A percentile compares a stretch with the other conserved stretches of the same genome.
Evolutionary conservation across 2,329 filamentous ascomycete species (phyloP).

Genomic region (Aspergillus niger): DNA sequence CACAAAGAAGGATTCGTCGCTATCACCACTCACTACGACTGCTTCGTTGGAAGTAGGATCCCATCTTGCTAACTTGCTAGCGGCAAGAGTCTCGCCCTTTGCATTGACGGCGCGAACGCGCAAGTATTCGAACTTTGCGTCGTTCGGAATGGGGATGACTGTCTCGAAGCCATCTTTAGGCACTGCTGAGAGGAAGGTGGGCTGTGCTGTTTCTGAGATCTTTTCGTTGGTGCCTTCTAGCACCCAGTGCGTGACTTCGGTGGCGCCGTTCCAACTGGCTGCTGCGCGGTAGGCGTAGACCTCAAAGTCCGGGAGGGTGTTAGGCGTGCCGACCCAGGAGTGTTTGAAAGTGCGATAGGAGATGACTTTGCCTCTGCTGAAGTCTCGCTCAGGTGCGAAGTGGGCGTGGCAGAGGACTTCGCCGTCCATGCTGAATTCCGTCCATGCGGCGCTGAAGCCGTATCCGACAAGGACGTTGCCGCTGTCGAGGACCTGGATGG

Average conservation of each 20-base stretch:
- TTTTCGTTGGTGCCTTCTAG: conserved; percentile 23
- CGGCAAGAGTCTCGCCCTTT: conserved; percentile 22
- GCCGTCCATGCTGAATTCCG: conserved; percentile 52
- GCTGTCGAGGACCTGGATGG: conserved; percentile 44
- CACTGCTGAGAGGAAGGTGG: conserved; percentile 22
- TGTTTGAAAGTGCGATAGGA: conserved; percentile 60
- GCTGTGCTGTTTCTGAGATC: conserved; percentile 10
- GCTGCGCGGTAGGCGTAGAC: conserved; percentile 22
- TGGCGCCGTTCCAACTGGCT: conserved; percentile 42
- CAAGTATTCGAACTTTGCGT: conserved; percentile 16
- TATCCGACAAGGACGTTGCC: conserved; percentile 54
- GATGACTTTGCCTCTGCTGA: conserved; percentile 37
- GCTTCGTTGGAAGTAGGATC: conserved; percentile 20
- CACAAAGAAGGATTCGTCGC: neutral
- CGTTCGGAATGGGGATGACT: conserved; percentile 24
- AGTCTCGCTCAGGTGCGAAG: conserved; percentile 38
- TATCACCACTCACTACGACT: conserved; percentile 12
- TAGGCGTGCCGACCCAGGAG: conserved; percentile 55
- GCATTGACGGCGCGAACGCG: conserved; percentile 28
- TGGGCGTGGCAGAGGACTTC: conserved; percentile 56
- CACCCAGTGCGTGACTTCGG: conserved; percentile 36
- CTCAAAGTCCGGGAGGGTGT: conserved; percentile 35
- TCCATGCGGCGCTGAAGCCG: conserved; percentile 53
- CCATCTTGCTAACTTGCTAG: conserved; percentile 23
- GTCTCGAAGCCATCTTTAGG: conserved; percentile 35